Evolutionary conservation across 2,329 filamentous ascomycete species (phyloP).

Genomic region (Ophiocordyceps camponoti-saundersi): DNA sequence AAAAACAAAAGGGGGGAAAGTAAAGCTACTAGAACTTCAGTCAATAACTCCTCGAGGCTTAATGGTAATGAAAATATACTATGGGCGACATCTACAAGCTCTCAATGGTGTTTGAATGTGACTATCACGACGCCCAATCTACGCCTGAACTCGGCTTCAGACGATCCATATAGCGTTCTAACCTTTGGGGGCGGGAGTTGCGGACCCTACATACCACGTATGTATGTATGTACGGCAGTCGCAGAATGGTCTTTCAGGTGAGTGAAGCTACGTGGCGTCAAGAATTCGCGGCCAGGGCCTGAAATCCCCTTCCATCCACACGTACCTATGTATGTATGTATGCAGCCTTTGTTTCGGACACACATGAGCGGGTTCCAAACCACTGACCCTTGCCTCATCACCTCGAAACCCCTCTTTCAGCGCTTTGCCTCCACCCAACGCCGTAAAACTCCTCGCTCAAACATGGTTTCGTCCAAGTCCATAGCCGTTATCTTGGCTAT

Average conservation of each 20-base stretch:
- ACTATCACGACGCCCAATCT: no score
- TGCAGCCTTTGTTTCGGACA: no score
- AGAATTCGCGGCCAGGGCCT: neutral
- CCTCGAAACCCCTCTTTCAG: neutral
- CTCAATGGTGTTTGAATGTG: no score
- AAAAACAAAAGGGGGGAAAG: neutral
- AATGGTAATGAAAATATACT: neutral
- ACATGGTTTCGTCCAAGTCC: neutral
- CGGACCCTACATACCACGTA: no score
- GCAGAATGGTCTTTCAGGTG: no score
- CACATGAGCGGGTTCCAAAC: neutral
- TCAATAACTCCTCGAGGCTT: neutral
- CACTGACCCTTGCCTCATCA: neutral
- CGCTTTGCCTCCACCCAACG: neutral
- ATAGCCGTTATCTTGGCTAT: slow-evolving; percentile 1
- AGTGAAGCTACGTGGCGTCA: neutral
- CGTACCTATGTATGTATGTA: neutral
- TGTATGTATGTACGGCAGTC: no score
- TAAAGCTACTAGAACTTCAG: no score
- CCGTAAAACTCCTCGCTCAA: slow-evolving; percentile 2
- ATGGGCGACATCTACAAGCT: no score
- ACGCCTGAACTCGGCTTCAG: no score
- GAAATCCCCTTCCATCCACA: neutral
- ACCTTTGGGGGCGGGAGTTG: no score
- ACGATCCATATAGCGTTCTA: no score